phyloP scores from a whole-genome alignment of 306 rosid species.

The Cucumis hystrix region DNA sequence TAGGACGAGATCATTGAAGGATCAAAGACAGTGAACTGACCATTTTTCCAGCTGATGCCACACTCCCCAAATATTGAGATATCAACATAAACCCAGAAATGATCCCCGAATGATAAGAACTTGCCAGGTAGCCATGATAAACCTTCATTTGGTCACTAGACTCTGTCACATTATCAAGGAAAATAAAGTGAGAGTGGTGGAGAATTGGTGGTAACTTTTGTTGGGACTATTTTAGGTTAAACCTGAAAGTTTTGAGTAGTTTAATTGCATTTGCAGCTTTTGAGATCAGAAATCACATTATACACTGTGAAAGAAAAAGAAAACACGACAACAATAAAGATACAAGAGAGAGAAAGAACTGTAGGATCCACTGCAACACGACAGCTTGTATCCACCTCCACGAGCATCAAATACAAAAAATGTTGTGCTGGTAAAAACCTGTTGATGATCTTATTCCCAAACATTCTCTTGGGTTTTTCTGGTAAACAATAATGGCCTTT shows the following conservation, averaged over 20 bases:
- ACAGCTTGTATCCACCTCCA: background rate
- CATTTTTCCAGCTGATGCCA: conserved; percentile 41
- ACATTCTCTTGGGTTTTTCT: too few relatives aligned
- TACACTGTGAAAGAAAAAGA: background rate
- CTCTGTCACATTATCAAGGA: conserved; percentile 27
- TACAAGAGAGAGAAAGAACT: background rate
- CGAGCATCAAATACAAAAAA: background rate
- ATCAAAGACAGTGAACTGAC: conserved; percentile 27
- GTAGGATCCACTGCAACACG: background rate
- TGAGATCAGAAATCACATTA: background rate
- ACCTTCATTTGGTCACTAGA: conserved; percentile 38
- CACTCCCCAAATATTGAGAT: conserved; percentile 59
- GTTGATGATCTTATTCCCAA: too few relatives aligned
- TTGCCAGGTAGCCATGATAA: conserved; percentile 71
- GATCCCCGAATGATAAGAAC: conserved; percentile 91
- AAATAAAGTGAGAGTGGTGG: background rate
- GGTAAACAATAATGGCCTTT: too few relatives aligned
- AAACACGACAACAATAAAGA: background rate
- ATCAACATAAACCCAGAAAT: conserved; percentile 73
- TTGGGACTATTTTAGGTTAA: background rate
- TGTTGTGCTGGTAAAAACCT: background rate
- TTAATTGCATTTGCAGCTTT: background rate
- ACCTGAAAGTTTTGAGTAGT: background rate
- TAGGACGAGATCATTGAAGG: background rate
- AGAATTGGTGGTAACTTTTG: background rate